Conservation (phyloP, 2,329 filamentous ascomycete genomes). For the Clarireedia paspali region DNA sequence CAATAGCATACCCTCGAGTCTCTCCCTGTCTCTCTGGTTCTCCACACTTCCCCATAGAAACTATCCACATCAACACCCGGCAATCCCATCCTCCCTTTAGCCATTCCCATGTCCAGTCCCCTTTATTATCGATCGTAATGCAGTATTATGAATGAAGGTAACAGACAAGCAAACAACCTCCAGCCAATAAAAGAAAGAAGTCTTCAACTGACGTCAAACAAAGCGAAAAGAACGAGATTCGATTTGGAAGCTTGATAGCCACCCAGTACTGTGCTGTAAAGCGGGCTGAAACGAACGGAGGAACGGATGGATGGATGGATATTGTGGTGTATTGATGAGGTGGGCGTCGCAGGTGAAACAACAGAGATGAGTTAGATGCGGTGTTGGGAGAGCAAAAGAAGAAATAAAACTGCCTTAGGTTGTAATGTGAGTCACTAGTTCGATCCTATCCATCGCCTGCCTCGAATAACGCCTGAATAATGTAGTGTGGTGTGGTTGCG, state of each 20-base stretch:
- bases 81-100: not conserved
- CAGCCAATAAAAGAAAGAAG: too few relatives aligned
- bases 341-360: too few relatives aligned
- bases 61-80: not conserved
- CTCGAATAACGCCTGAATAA: conserved; percentile 5
- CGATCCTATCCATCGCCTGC: conserved; percentile 7
- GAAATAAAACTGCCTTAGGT: conserved; percentile 8
- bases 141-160: not conserved
- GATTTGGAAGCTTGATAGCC: too few relatives aligned
- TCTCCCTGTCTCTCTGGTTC: not conserved
- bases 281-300: too few relatives aligned
- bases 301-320: too few relatives aligned
- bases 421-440: conserved; percentile 8
- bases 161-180: not conserved
- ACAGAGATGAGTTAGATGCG: not conserved
- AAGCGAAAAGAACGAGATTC: not conserved
- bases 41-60: not conserved
- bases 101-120: too few relatives aligned
- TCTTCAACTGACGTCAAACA: not conserved
- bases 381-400: not conserved
- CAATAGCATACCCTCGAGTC: conserved; percentile 4
- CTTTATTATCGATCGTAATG: not conserved
- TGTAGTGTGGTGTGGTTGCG: conserved; percentile 1
- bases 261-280: too few relatives aligned
- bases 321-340: too few relatives aligned